Evolutionary conservation across 73 alveolate species (phyloP).

Genomic region (Symbiodinium natans): DNA sequence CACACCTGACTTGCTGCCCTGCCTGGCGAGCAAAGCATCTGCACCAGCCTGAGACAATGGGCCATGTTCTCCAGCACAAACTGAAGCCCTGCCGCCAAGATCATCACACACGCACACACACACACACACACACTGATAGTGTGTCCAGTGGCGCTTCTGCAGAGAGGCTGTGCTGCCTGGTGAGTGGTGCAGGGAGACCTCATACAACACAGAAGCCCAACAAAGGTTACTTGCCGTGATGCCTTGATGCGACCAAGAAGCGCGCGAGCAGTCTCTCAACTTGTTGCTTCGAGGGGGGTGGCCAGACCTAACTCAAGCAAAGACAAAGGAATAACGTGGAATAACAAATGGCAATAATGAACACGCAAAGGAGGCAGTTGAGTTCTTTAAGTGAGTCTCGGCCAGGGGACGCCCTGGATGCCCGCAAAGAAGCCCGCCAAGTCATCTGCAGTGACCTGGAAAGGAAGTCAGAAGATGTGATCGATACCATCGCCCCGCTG

Average conservation of each 20-base stretch:
- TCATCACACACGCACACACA: too few relatives aligned
- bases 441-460: background rate
- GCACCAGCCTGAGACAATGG: constrained; percentile 31
- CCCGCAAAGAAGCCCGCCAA: constrained; percentile 1
- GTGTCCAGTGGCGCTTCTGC: constrained; percentile 22
- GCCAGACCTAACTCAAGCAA: constrained; percentile 43
- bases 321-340: too few relatives aligned
- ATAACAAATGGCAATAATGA: too few relatives aligned
- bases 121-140: too few relatives aligned
- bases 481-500: too few relatives aligned
- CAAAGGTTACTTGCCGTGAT: too few relatives aligned
- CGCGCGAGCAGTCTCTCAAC: constrained; percentile 32
- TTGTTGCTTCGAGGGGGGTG: constrained; percentile 60
- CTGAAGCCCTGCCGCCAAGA: too few relatives aligned
- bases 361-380: too few relatives aligned
- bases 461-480: too few relatives aligned
- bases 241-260: background rate
- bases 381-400: too few relatives aligned
- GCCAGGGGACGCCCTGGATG: background rate
- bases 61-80: too few relatives aligned
- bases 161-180: constrained; percentile 24
- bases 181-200: constrained; percentile 17
- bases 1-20: too few relatives aligned
- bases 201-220: background rate
- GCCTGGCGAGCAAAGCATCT: constrained; percentile 78